Conservation (phyloP, 306 rosid genomes). For the Echinosophora koreensis region DNA sequence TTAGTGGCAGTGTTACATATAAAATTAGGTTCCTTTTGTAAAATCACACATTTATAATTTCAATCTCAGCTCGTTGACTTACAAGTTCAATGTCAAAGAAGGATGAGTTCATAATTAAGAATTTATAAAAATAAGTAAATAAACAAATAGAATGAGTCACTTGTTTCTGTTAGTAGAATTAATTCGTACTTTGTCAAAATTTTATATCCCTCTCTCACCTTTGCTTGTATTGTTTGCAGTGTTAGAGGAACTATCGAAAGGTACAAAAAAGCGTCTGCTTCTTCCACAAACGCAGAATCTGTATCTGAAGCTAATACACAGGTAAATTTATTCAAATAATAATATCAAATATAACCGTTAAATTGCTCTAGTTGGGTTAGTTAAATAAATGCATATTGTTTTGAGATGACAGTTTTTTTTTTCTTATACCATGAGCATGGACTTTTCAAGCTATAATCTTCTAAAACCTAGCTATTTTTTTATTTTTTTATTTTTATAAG, state of each 20-base stretch:
- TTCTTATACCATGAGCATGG: neutral
- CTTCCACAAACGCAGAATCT: slow-evolving; percentile 69
- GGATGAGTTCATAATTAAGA: neutral
- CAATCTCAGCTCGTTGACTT: neutral
- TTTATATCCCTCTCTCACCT: slow-evolving; percentile 3
- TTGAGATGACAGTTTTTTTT: neutral
- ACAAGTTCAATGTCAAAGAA: neutral
- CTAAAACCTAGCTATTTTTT: too few species aligned
- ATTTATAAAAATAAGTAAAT: neutral
- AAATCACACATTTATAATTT: neutral
- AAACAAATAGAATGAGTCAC: neutral
- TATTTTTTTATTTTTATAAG: too few species aligned
- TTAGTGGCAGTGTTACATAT: neutral
- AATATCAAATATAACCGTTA: neutral
- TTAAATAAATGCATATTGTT: neutral
- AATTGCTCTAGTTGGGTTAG: neutral
- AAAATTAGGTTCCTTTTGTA: neutral
- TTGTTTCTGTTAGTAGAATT: neutral
- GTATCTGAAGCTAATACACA: slow-evolving; percentile 77
- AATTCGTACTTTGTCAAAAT: too few species aligned
- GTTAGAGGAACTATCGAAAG: slow-evolving; percentile 84
- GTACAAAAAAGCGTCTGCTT: slow-evolving; percentile 81
- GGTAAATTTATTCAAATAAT: slow-evolving; percentile 44
- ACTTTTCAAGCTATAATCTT: neutral
- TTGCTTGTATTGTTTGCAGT: slow-evolving; percentile 50